Conservation (phyloP, 768 basidiomycete species). For the Tricholoma terreum region DNA sequence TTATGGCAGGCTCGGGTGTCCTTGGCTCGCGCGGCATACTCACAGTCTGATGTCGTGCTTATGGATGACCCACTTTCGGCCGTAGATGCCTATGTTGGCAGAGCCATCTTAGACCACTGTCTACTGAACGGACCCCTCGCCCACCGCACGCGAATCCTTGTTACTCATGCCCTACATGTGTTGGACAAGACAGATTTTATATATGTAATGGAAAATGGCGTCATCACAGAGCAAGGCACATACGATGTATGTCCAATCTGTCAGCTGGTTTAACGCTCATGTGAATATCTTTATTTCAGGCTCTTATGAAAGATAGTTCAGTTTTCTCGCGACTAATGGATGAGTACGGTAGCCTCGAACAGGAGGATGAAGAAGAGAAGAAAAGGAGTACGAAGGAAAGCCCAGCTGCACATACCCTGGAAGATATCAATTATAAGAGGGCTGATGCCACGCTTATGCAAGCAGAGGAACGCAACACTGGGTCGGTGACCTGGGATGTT, state of each 20-base stretch:
- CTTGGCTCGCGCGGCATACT: constrained; percentile 75
- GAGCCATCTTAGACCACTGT: constrained; percentile 61
- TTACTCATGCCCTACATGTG: constrained; percentile 60
- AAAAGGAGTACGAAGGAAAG: constrained; percentile 7
- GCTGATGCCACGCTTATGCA: constrained; percentile 40
- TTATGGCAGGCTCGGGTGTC: constrained; percentile 70
- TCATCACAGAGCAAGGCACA: constrained; percentile 60
- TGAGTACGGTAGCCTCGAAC: constrained; percentile 47
- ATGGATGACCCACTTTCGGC: constrained; percentile 82
- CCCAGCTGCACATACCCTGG: background rate
- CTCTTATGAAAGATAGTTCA: constrained; percentile 40
- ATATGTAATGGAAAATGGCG: constrained; percentile 58
- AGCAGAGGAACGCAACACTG: constrained; percentile 54
- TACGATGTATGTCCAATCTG: constrained; percentile 38
- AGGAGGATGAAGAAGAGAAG: constrained; percentile 29
- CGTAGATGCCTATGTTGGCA: constrained; percentile 75
- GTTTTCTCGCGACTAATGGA: constrained; percentile 52
- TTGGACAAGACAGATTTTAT: constrained; percentile 60
- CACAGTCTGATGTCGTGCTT: constrained; percentile 67
- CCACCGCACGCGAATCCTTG: constrained; percentile 55
- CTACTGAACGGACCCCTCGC: constrained; percentile 51
- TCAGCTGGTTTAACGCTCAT: constrained; percentile 1
- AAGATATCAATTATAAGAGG: constrained; percentile 23
- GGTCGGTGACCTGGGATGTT: constrained; percentile 46
- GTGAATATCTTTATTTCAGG: constrained; percentile 25